Base-by-base conservation (phyloP, 1,139 yeast species). In the Petasospora rhodanensis region DNA sequence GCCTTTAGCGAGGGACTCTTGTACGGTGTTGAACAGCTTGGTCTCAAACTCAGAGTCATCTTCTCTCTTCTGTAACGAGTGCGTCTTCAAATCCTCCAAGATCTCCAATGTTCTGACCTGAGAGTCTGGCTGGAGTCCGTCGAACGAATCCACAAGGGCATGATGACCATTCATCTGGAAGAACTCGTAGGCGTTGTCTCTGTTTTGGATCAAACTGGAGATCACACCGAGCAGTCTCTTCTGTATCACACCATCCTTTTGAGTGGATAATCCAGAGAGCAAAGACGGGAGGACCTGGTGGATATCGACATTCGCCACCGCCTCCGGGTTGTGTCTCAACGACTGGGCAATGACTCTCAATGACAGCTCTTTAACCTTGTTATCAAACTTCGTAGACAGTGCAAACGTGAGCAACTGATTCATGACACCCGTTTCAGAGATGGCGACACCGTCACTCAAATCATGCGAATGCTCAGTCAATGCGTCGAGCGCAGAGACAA, bases 301-400 rank as follows among this genome's bases (percentile, higher is more conserved):
- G 22, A 28, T 22, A 51, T 50, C 34, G 42, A 56, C 37, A 26
- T 55, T 56, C 8, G 59, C 54, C 11, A 76, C 59, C 0, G 95
- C 89, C 3, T 70, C 73, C 0, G 79, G 78, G 51, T 86, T 86
- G 53, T 86, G 86, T 48, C 95, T 68, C 33, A 85, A 62, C 4
- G 79, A 57, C 7, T 79, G 64, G 0, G 76, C 73, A 45, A 79
- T 61, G 27, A 77, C 62, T 43, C 81, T 59, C 25, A 70, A 65
- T 2, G 68, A 47, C 31, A 66, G 50, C 39, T 79, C 85, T 32
- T 59, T 61, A 8, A 68, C 42, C 4, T 45, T 35, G 6, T 38
- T 17, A 8, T 52, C 23, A 9, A 26, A 36, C n/a, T 20, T 8
- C 5, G 7, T 18, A 14, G 29, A 16, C 10, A 35, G 20, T 0